Percentiles rank a stretch among this genome's conserved stretches.
Conservation (phyloP, 257 asterid species). For the Capsicum baccatum region DNA sequence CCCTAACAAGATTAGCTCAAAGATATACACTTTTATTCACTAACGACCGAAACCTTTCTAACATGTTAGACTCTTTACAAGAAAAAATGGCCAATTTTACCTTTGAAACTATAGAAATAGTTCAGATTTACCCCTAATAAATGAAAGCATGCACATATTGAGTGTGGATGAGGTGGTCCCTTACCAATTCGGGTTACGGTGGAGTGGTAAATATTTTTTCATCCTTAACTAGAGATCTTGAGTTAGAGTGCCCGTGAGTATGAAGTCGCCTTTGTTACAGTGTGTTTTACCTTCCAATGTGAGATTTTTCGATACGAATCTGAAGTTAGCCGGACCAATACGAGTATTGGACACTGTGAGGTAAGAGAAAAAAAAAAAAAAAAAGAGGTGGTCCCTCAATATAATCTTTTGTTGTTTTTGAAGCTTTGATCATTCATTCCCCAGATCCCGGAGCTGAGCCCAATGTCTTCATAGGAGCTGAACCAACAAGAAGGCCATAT, state of each 20-base stretch:
- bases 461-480: neutral
- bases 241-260: no score
- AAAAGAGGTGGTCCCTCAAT: slow-evolving; percentile 1
- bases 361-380: no score
- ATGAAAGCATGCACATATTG: neutral
- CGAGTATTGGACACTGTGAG: no score
- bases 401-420: neutral
- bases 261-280: no score
- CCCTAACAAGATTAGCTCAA: neutral
- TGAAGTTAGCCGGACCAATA: no score
- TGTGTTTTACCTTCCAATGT: no score
- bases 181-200: no score
- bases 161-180: slow-evolving; percentile 26
- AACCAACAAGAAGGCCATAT: neutral
- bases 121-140: neutral
- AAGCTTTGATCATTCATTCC: neutral
- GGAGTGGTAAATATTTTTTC: no score
- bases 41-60: neutral
- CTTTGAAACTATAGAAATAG: neutral
- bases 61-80: neutral
- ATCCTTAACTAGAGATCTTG: no score
- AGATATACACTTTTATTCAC: neutral
- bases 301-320: no score
- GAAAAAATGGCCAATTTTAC: no score
- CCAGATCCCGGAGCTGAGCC: neutral